Evolutionary conservation across 2,329 filamentous ascomycete species (phyloP).

Genomic region (Phoma sp.): DNA sequence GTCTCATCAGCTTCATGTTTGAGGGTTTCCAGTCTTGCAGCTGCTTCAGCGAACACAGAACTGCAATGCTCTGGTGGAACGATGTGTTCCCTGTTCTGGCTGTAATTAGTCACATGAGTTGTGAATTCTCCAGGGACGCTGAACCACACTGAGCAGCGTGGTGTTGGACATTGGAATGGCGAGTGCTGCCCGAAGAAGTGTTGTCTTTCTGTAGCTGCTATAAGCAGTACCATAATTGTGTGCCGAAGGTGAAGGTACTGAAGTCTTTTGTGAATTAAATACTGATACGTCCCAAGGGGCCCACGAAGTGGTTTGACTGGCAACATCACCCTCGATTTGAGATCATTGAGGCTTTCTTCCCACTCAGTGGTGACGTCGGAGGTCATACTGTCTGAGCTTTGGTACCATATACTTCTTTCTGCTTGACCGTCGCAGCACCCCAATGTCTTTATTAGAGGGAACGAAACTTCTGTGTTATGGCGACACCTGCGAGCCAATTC

Average conservation of each 20-base stretch:
- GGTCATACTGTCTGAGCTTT: background rate
- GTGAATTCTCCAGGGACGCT: background rate
- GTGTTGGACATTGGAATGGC: slow-evolving; percentile 4
- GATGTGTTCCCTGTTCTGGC: background rate
- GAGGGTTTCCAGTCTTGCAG: background rate
- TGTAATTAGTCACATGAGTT: slow-evolving; percentile 1
- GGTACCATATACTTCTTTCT: slow-evolving; percentile 8
- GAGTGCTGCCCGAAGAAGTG: slow-evolving; percentile 1
- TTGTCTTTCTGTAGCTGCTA: background rate
- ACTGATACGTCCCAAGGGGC: slow-evolving; percentile 2
- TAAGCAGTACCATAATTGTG: slow-evolving; percentile 1
- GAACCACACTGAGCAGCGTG: background rate
- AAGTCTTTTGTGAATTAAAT: background rate
- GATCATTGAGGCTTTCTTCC: background rate
- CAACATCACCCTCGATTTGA: background rate
- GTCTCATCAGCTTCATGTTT: background rate
- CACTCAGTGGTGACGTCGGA: background rate
- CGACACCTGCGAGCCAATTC: background rate
- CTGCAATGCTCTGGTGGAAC: background rate
- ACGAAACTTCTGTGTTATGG: background rate
- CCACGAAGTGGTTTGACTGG: background rate
- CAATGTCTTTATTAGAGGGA: background rate
- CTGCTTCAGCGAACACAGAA: background rate
- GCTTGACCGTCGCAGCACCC: background rate
- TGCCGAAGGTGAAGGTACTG: background rate